These are phyloP conservation scores for Calophaca sinica DNA, from an alignment of 306 rosid genomes.

Conservation along the genomic window DNA sequence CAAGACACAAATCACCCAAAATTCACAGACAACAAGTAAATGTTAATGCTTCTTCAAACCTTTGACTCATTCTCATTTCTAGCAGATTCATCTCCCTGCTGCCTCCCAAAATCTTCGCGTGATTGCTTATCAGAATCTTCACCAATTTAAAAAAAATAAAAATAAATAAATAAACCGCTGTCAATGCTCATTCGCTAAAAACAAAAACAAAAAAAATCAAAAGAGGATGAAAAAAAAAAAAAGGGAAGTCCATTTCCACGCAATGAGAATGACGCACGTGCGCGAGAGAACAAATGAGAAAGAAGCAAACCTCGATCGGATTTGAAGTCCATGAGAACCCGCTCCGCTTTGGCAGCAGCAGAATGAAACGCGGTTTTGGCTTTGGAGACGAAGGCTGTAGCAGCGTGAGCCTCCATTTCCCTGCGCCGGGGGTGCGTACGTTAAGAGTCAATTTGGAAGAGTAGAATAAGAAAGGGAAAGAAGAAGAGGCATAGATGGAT, in stretches of 20 bases:
- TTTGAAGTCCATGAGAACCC: slow-evolving; percentile 73
- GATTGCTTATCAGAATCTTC: slow-evolving; percentile 73
- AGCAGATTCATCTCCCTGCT: slow-evolving; percentile 46
- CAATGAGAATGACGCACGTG: slow-evolving; percentile 18
- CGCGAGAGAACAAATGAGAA: neutral
- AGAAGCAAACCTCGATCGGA: slow-evolving; percentile 64
- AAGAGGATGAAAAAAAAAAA: neutral
- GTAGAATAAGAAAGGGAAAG: neutral
- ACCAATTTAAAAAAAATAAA: slow-evolving; percentile 44
- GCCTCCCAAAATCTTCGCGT: slow-evolving; percentile 44
- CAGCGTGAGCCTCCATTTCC: slow-evolving; percentile 67
- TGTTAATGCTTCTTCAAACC: slow-evolving; percentile 52
- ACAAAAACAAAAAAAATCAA: neutral
- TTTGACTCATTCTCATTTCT: slow-evolving; percentile 54
- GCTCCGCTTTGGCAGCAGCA: slow-evolving; percentile 97
- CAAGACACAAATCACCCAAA: neutral
- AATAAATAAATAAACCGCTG: too few relatives aligned
- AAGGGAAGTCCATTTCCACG: slow-evolving; percentile 40
- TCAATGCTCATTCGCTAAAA: slow-evolving; percentile 37
- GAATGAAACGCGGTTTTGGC: slow-evolving; percentile 91
- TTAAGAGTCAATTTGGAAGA: neutral
- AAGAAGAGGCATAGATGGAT: neutral
- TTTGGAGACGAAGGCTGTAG: slow-evolving; percentile 77
- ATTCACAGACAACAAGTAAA: slow-evolving; percentile 13
- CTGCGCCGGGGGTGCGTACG: slow-evolving; percentile 7